Evolutionary conservation across 331 rosid genomes (phyloP).

Genomic region (Quercus lobata): DNA sequence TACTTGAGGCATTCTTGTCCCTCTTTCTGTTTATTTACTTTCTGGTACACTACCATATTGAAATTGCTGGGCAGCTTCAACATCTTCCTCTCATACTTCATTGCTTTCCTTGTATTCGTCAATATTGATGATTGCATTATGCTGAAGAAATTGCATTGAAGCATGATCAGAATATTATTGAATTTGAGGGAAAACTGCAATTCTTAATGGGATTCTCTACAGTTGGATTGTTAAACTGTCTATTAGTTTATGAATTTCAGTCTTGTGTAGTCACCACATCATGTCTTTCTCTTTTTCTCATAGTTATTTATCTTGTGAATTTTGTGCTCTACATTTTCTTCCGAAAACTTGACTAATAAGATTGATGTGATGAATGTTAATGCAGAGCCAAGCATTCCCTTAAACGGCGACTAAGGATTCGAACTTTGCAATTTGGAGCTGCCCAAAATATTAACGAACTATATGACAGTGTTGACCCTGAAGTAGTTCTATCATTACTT

Average conservation of each 20-base stretch:
- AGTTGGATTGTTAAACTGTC: background rate
- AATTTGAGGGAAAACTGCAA: background rate
- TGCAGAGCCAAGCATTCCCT: constrained; percentile 73
- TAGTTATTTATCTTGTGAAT: constrained; percentile 1
- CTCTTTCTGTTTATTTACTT: background rate
- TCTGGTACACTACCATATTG: background rate
- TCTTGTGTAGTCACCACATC: background rate
- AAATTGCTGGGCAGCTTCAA: background rate
- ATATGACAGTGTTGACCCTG: constrained; percentile 87
- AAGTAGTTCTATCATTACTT: constrained; percentile 80
- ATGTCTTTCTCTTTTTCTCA: constrained; percentile 2
- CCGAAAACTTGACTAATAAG: constrained; percentile 4
- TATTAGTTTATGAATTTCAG: background rate
- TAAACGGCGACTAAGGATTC: constrained; percentile 75
- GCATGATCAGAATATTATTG: background rate
- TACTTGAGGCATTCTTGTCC: background rate
- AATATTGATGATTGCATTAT: background rate
- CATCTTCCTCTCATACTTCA: background rate
- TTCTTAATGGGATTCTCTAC: constrained; percentile 12
- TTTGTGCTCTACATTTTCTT: constrained; percentile 1
- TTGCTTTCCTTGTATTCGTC: background rate
- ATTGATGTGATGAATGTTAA: constrained; percentile 26
- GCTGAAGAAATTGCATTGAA: background rate
- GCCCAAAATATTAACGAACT: constrained; percentile 76
- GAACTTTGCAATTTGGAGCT: constrained; percentile 79